Conservation (phyloP, 2,329 filamentous ascomycete species). For the Monosporascus ibericus region DNA sequence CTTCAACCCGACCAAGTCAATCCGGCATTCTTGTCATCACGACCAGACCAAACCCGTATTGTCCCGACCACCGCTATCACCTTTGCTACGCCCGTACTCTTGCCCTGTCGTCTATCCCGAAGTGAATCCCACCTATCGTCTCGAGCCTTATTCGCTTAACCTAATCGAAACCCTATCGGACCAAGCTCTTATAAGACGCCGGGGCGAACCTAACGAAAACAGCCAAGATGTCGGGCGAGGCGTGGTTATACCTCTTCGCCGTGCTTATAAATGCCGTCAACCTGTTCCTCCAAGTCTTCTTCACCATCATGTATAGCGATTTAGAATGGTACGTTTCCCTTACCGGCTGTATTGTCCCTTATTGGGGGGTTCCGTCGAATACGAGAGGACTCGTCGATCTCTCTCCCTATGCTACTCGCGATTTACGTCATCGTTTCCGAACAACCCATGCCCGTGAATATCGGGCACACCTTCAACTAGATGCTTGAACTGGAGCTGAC, state of each 20-base stretch:
- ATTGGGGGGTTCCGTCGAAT: neutral
- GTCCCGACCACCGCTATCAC: constrained; percentile 11
- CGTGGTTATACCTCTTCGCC: constrained; percentile 95
- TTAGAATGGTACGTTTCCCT: constrained; percentile 77
- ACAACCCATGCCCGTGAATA: neutral
- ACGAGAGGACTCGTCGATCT: constrained; percentile 3
- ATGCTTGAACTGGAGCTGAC: constrained; percentile 20
- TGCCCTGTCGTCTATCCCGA: neutral
- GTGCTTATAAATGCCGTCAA: constrained; percentile 99
- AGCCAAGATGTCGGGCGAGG: constrained; percentile 82
- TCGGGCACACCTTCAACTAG: neutral
- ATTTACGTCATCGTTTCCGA: constrained; percentile 17
- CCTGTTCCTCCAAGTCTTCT: constrained; percentile 98
- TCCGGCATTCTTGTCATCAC: too few species aligned
- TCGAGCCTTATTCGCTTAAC: neutral
- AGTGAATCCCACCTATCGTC: neutral
- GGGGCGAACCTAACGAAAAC: constrained; percentile 5
- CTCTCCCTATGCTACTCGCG: constrained; percentile 4
- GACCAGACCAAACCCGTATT: neutral
- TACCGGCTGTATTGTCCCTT: neutral
- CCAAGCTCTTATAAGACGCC: neutral
- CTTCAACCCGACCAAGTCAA: too few species aligned
- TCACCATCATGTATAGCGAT: constrained; percentile 99
- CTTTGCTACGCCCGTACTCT: neutral
- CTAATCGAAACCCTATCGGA: neutral